Percentiles rank a stretch among this genome's conserved stretches.
Conservation (phyloP, 2,329 filamentous ascomycete genomes). For the Aspergillus awamori region DNA sequence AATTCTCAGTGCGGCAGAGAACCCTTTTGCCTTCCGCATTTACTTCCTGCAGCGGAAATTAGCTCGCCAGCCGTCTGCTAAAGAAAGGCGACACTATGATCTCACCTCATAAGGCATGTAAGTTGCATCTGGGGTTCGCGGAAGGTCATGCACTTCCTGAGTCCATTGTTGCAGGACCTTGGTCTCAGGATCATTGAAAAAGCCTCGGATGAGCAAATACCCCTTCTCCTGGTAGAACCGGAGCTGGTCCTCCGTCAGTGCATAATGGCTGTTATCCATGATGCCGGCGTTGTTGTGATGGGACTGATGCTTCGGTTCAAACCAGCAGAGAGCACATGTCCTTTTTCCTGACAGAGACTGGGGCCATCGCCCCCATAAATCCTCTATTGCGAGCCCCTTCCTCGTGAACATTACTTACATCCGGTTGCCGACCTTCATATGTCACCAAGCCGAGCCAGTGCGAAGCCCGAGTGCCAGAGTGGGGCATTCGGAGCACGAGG, state of each 20-base stretch:
- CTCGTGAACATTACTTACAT: not conserved
- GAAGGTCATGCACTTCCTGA: constrained; percentile 40
- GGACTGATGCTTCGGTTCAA: not conserved
- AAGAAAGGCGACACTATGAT: not conserved
- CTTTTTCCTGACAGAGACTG: constrained; percentile 2
- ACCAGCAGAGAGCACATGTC: constrained; percentile 3
- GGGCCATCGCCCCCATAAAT: constrained; percentile 10
- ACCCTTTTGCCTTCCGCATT: constrained; percentile 35
- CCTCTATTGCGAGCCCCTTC: not conserved
- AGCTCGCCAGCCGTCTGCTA: not conserved
- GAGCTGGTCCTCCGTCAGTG: constrained; percentile 24
- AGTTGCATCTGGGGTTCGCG: constrained; percentile 29
- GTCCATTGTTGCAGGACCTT: constrained; percentile 34
- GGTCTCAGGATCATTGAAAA: constrained; percentile 28
- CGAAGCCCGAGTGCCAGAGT: not conserved
- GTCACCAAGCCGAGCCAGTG: not conserved
- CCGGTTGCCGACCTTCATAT: not conserved
- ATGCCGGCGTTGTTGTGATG: not conserved
- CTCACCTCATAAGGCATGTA: constrained; percentile 40
- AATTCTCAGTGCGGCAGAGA: constrained; percentile 40
- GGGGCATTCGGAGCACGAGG: constrained; percentile 3
- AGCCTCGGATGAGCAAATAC: constrained; percentile 32
- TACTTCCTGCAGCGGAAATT: constrained; percentile 25
- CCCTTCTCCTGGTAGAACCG: constrained; percentile 33
- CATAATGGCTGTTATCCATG: constrained; percentile 28